phyloP scores from a whole-genome alignment of 805 yeast species.

The Wickerhamiella slavikovae region DNA sequence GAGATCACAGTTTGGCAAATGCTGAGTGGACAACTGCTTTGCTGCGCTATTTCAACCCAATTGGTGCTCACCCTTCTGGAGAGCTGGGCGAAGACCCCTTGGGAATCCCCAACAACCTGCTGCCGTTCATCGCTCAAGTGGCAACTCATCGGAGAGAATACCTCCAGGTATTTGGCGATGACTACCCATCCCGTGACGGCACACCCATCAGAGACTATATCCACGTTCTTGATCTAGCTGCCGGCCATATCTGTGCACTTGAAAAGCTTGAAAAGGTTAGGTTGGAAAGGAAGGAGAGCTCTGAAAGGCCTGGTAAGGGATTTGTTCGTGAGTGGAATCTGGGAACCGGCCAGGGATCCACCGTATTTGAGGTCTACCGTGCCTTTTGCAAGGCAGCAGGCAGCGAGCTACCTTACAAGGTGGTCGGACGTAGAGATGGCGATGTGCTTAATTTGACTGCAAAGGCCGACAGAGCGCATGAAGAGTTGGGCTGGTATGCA shows the following conservation, averaged over 20 bases:
- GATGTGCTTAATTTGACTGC: constrained; percentile 64
- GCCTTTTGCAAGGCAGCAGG: constrained; percentile 51
- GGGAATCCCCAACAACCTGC: constrained; percentile 55
- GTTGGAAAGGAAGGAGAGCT: constrained; percentile 5
- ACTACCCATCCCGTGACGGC: constrained; percentile 53
- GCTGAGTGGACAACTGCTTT: constrained; percentile 27
- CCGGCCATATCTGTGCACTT: constrained; percentile 57
- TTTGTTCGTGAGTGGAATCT: constrained; percentile 61
- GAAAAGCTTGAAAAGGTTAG: constrained; percentile 25
- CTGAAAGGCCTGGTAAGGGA: constrained; percentile 25
- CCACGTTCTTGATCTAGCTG: constrained; percentile 62
- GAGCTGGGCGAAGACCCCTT: constrained; percentile 62
- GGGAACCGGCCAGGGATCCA: constrained; percentile 65
- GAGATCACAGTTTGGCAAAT: constrained; percentile 29
- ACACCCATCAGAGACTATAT: constrained; percentile 69
- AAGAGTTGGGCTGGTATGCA: constrained; percentile 47
- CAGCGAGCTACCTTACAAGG: constrained; percentile 37
- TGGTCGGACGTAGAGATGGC: constrained; percentile 50
- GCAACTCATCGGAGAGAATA: constrained; percentile 52
- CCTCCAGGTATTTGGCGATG: constrained; percentile 49
- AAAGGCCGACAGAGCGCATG: constrained; percentile 41
- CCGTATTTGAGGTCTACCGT: constrained; percentile 49
- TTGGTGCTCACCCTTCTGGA: constrained; percentile 74
- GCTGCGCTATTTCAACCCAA: constrained; percentile 63
- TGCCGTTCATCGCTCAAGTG: constrained; percentile 61